These are phyloP conservation scores for Epichloe typhina DNA, from an alignment of 2,329 filamentous ascomycete genomes.

Conservation along the genomic window DNA sequence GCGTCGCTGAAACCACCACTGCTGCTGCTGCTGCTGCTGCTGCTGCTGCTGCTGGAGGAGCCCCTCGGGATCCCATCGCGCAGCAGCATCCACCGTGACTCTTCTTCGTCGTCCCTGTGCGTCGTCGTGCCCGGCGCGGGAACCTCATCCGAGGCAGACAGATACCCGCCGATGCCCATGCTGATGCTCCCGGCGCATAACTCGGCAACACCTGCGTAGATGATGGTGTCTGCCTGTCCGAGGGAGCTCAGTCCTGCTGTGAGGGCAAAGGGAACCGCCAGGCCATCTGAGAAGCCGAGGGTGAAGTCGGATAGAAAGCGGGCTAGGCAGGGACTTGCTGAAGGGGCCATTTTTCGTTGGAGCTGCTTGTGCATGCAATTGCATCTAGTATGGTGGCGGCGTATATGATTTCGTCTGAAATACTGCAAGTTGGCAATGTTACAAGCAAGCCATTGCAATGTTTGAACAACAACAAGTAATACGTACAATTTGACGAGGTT, in stretches of 20 bases:
- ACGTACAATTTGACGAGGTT: too few species aligned
- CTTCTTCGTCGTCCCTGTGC: conserved; percentile 10
- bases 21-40: too few species aligned
- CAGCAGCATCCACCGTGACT: conserved; percentile 16
- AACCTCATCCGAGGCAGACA: conserved; percentile 38
- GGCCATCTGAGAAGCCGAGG: conserved; percentile 59
- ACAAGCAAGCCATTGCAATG: too few species aligned
- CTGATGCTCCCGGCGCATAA: conserved; percentile 58
- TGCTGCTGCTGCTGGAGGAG: too few species aligned
- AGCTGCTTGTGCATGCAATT: too few species aligned
- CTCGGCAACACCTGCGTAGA: conserved; percentile 57
- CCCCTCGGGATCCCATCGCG: background rate
- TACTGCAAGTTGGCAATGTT: too few species aligned
- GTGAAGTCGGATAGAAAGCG: conserved; percentile 51
- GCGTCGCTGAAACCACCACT: conserved; percentile 3
- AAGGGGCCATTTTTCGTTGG: background rate
- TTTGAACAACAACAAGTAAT: too few species aligned
- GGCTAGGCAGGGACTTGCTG: conserved; percentile 16
- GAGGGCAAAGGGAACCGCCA: conserved; percentile 63
- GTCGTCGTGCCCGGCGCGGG: conserved; percentile 2
- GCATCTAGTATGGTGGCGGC: too few species aligned
- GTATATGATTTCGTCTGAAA: too few species aligned
- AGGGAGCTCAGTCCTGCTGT: conserved; percentile 55
- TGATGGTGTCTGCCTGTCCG: conserved; percentile 46
- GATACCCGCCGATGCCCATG: conserved; percentile 60